Conservation (phyloP, 495 filamentous ascomycete species). For the Penicillium silybi region DNA sequence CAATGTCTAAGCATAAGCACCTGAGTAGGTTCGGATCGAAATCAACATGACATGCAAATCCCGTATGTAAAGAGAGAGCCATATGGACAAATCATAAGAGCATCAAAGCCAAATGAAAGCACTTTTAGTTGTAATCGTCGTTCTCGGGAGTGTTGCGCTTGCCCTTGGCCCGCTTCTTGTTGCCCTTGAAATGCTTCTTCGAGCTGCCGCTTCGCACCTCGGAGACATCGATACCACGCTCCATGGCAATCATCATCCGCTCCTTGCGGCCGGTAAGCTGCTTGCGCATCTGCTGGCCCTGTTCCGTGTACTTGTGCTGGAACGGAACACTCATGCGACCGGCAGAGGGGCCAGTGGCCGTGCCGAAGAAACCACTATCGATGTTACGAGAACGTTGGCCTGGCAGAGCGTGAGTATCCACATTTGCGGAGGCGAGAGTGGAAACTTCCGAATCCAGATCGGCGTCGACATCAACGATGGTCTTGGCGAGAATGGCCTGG, state of each 20-base stretch:
- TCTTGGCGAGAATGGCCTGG: constrained; percentile 51
- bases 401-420: constrained; percentile 20
- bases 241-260: constrained; percentile 75
- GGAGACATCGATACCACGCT: constrained; percentile 77
- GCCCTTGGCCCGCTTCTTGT: constrained; percentile 63
- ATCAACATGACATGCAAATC: constrained; percentile 16
- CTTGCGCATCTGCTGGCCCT: constrained; percentile 63
- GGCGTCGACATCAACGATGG: constrained; percentile 24
- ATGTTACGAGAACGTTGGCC: constrained; percentile 71
- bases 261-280: constrained; percentile 78
- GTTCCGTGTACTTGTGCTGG: constrained; percentile 79
- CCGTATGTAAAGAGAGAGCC: constrained; percentile 13
- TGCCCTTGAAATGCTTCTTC: constrained; percentile 96
- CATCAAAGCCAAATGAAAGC: constrained; percentile 16
- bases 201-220: constrained; percentile 64
- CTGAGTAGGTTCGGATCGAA: constrained; percentile 10
- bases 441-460: constrained; percentile 37
- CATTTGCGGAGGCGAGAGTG: constrained; percentile 18
- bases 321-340: constrained; percentile 76
- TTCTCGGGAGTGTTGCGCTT: constrained; percentile 40
- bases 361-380: constrained; percentile 83
- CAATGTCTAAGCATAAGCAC: constrained; percentile 1
- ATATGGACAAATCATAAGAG: constrained; percentile 7
- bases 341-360: constrained; percentile 53
- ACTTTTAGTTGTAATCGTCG: constrained; percentile 40